Evolutionary conservation across 1,139 yeast species (phyloP).

Genomic region (Trichomonascaceae sp.): DNA sequence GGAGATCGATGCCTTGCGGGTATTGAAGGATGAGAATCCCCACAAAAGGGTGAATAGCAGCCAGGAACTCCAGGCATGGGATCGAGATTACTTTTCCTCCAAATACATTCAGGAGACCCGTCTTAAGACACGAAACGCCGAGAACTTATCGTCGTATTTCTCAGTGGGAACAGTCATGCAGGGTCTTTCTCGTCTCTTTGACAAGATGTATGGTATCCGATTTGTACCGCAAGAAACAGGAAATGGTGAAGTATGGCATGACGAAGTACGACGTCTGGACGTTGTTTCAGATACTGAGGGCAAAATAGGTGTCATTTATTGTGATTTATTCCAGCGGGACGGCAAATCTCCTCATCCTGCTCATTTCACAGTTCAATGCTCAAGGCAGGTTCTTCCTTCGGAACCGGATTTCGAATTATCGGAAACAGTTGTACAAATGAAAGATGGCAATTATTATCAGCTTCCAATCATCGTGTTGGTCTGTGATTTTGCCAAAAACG

Average conservation of each 20-base stretch:
- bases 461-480: conserved; percentile 85
- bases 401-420: conserved; percentile 29
- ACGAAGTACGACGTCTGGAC: conserved; percentile 77
- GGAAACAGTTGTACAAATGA: conserved; percentile 14
- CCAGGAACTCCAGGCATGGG: conserved; percentile 70
- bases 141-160: conserved; percentile 43
- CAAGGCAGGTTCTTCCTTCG: conserved; percentile 61
- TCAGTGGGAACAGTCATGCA: conserved; percentile 83
- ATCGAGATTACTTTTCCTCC: conserved; percentile 65
- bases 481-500: conserved; percentile 62
- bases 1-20: conserved; percentile 42
- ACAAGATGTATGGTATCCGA: conserved; percentile 66
- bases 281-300: conserved; percentile 60
- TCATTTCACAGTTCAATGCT: conserved; percentile 95
- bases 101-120: conserved; percentile 29
- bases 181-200: conserved; percentile 70
- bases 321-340: conserved; percentile 57
- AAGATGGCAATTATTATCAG: conserved; percentile 50
- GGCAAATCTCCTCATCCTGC: conserved; percentile 74
- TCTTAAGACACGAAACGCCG: conserved; percentile 19
- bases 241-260: conserved; percentile 83
- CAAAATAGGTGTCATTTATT: conserved; percentile 56
- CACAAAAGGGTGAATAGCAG: conserved; percentile 30
- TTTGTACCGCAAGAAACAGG: conserved; percentile 60
- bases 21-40: conserved; percentile 33